phyloP scores from a whole-genome alignment of 1,139 yeast species.

The Yamadazyma sp. region DNA sequence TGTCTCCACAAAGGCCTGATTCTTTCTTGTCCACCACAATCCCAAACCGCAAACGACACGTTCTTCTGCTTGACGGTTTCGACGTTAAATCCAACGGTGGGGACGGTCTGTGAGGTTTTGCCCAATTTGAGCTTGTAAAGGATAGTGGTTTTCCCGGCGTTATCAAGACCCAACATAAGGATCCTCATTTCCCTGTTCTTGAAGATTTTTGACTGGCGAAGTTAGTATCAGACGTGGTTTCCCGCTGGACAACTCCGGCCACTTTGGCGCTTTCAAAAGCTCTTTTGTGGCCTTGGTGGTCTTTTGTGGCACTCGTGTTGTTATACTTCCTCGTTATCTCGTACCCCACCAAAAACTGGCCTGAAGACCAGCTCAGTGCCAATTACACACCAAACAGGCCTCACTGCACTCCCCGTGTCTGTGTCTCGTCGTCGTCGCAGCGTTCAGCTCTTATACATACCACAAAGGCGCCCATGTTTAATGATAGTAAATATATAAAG shows the following conservation, averaged over 20 bases:
- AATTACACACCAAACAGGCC: too few species aligned
- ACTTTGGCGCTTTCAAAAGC: neutral
- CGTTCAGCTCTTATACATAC: constrained; percentile 1
- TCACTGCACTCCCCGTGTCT: too few species aligned
- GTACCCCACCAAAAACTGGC: too few species aligned
- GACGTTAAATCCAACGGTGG: constrained; percentile 93
- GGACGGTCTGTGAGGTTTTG: constrained; percentile 78
- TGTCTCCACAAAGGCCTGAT: constrained; percentile 93
- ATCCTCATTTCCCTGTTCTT: constrained; percentile 75
- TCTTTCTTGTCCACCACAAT: constrained; percentile 94
- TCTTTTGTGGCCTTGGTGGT: too few species aligned
- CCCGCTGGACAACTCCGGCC: neutral
- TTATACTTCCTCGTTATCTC: too few species aligned
- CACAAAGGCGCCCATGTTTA: constrained; percentile 3
- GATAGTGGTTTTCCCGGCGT: constrained; percentile 88
- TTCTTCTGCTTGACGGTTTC: constrained; percentile 89
- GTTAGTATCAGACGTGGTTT: constrained; percentile 2
- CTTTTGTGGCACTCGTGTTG: too few species aligned
- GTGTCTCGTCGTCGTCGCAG: too few species aligned
- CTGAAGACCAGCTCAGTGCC: too few species aligned
- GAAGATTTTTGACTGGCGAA: constrained; percentile 36
- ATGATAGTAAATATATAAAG: neutral
- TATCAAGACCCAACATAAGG: constrained; percentile 88
- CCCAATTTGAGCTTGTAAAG: constrained; percentile 73
- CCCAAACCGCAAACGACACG: constrained; percentile 93